These are phyloP conservation scores for Blastocystis sp. DNA, from an alignment of 352 stramenopile species.

Conservation along the genomic window DNA sequence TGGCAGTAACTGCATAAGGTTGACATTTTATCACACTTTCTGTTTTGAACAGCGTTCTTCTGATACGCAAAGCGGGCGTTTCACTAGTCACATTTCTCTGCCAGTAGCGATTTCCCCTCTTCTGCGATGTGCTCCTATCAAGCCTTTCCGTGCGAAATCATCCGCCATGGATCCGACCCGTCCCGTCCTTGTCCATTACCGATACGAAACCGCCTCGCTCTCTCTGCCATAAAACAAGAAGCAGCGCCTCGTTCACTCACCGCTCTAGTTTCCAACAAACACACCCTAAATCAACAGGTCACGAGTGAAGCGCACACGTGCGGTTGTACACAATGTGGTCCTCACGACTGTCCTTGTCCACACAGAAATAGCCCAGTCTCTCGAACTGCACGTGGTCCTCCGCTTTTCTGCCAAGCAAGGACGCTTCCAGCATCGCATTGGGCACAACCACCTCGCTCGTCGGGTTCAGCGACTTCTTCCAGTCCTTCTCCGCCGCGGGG, in stretches of 20 bases:
- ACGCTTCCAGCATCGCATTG: conserved; percentile 84
- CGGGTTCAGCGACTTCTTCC: conserved; percentile 80
- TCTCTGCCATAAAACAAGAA: too few species aligned
- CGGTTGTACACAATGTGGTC: conserved; percentile 83
- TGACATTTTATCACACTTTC: conserved; percentile 17
- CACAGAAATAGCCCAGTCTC: not conserved
- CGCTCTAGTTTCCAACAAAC: conserved; percentile 23
- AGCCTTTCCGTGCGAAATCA: too few species aligned
- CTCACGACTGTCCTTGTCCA: conserved; percentile 92
- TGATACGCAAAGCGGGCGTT: not conserved
- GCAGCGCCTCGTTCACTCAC: too few species aligned
- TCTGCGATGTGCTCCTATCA: too few species aligned
- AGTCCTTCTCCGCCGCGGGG: conserved; percentile 76
- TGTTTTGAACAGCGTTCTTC: not conserved
- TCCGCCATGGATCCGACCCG: too few species aligned
- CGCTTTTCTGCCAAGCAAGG: conserved; percentile 70
- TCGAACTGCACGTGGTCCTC: not conserved
- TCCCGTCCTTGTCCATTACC: too few species aligned
- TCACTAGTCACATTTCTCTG: not conserved
- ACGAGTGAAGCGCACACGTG: conserved; percentile 79
- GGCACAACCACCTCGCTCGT: conserved; percentile 78
- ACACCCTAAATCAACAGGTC: conserved; percentile 76
- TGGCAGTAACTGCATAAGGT: conserved; percentile 8
- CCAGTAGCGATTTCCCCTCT: too few species aligned
- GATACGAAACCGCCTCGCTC: too few species aligned